phyloP scores from a whole-genome alignment of 306 rosid genomes.

The Luffa acutangula region DNA sequence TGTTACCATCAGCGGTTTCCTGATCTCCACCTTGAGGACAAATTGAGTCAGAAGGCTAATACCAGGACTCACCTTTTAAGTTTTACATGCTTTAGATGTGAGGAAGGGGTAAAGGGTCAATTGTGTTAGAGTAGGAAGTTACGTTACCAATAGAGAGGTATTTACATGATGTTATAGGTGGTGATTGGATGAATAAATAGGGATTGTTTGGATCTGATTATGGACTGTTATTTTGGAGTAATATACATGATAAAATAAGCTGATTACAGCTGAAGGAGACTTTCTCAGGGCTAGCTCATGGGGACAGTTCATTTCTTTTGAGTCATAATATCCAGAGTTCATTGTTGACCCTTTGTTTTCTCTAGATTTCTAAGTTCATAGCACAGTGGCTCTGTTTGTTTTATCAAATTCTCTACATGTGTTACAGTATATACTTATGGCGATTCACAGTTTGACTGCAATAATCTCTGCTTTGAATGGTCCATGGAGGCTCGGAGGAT shows the following conservation, averaged over 20 bases:
- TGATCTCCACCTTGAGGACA: neutral
- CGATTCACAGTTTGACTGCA: slow-evolving; percentile 3
- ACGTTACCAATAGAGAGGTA: neutral
- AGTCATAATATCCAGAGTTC: neutral
- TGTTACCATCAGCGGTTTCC: neutral
- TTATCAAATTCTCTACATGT: neutral
- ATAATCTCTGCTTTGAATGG: neutral
- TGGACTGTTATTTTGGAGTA: neutral
- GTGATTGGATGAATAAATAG: neutral
- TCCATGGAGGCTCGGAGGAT: slow-evolving; percentile 45
- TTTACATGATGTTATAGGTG: neutral
- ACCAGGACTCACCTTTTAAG: neutral
- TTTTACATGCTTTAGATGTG: neutral
- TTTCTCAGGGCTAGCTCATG: neutral
- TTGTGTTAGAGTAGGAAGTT: neutral
- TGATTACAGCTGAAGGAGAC: neutral
- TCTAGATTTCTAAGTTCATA: neutral
- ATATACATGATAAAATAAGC: neutral
- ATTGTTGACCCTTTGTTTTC: neutral
- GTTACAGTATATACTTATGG: slow-evolving; percentile 1
- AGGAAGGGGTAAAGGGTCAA: neutral
- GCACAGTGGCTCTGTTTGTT: neutral
- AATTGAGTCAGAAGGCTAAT: neutral
- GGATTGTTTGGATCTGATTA: neutral
- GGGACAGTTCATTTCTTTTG: neutral